Evolutionary conservation across 1,139 yeast genomes (phyloP).

Genomic region (Nakaseomyces bracarensis): DNA sequence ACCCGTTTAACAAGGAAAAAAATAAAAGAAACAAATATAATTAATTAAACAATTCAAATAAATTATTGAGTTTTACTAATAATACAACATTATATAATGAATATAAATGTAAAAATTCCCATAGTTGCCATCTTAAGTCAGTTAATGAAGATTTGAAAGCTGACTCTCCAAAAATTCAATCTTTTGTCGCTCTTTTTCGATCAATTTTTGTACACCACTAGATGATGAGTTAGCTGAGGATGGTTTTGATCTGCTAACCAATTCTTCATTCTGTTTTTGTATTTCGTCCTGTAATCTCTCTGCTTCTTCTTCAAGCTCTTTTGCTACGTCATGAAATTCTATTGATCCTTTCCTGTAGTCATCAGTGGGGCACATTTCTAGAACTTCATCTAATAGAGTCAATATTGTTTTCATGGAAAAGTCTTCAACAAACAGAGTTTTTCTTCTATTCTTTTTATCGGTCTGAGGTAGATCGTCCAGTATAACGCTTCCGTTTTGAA

Average conservation of each 20-base stretch:
- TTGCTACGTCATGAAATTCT: slow-evolving; percentile 15
- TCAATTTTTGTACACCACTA: slow-evolving; percentile 17
- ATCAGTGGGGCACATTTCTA: slow-evolving; percentile 27
- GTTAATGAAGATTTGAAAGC: slow-evolving; percentile 8
- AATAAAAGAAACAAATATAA: not conserved
- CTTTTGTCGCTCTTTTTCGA: slow-evolving; percentile 25
- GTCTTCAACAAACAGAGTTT: slow-evolving; percentile 30
- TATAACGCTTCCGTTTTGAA: slow-evolving; percentile 30
- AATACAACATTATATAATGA: not conserved
- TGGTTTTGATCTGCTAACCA: slow-evolving; percentile 13
- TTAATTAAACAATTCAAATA: too few relatives aligned
- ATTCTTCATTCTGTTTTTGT: slow-evolving; percentile 22
- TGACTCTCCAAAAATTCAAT: slow-evolving; percentile 19
- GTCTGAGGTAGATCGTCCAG: slow-evolving; percentile 16
- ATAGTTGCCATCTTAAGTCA: not conserved
- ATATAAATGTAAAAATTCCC: too few relatives aligned
- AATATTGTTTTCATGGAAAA: slow-evolving; percentile 25
- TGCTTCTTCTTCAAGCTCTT: slow-evolving; percentile 17
- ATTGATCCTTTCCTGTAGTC: slow-evolving; percentile 23
- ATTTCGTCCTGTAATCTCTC: slow-evolving; percentile 17
- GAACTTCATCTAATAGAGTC: slow-evolving; percentile 24
- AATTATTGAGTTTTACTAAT: too few relatives aligned
- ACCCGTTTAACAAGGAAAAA: too few relatives aligned
- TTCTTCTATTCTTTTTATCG: slow-evolving; percentile 17
- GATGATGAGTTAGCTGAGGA: slow-evolving; percentile 12